These are phyloP conservation scores for Eucalyptus erythrocorys DNA, from an alignment of 345 rosid species.

Conservation along the genomic window DNA sequence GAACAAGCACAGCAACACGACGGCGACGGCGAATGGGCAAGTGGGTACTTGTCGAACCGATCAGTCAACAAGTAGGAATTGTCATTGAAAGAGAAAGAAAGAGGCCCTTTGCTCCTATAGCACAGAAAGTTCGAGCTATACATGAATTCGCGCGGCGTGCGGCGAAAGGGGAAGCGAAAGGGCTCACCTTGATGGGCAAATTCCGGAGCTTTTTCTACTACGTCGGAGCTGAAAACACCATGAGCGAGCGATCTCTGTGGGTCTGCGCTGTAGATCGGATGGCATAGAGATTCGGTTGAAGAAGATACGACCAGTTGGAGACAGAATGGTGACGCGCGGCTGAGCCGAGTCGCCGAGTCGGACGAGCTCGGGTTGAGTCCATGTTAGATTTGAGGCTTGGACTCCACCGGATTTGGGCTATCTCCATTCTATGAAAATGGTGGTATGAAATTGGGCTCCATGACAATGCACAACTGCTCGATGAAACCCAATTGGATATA, in stretches of 20 bases:
- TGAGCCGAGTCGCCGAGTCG: not conserved
- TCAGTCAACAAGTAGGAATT: constrained; percentile 29
- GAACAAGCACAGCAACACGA: constrained; percentile 20
- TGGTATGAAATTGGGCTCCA: not conserved
- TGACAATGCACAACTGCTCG: not conserved
- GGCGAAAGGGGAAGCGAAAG: not conserved
- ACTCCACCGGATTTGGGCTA: not conserved
- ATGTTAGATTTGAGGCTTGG: not conserved
- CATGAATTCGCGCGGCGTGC: constrained; percentile 19
- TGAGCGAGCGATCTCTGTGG: not conserved
- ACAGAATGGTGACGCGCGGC: not conserved
- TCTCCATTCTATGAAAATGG: not conserved
- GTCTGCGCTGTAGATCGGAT: not conserved
- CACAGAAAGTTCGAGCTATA: constrained; percentile 32
- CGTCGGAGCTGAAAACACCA: not conserved
- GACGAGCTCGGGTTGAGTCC: not conserved
- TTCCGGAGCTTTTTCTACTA: not conserved
- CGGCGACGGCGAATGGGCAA: constrained; percentile 3
- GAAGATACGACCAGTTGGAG: not conserved
- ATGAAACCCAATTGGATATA: not conserved
- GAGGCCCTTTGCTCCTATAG: constrained; percentile 28
- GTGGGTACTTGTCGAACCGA: constrained; percentile 26
- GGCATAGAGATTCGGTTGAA: not conserved
- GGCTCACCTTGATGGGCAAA: not conserved
- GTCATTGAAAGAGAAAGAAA: constrained; percentile 38